Base-by-base conservation (phyloP, 1,139 yeast species). In the Candida neerlandica region DNA sequence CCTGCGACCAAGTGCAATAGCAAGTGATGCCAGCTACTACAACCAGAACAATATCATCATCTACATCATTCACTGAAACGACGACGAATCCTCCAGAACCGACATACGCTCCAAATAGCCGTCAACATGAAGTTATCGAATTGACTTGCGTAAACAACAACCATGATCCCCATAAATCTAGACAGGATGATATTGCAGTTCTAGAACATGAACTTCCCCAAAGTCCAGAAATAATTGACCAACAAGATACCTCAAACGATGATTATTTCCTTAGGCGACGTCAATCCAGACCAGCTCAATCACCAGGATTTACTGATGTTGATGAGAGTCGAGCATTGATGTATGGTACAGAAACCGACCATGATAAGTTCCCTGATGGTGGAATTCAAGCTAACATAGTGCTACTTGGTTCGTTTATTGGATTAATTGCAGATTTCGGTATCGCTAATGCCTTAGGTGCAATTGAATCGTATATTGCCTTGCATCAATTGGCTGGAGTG, bases 391-490 rank as follows among this genome's bases (percentile, higher is more conserved):
- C 88, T 1, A 80, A 86, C 76, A 52, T 73, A 6, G 86, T 82
- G 0, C 82, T 86, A 0, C 64, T 83, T 6, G 90, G 90, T 1
- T 77, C 86, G 1, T 82, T 82, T 64, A 65, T 81, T 47, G 84
- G 88, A 1, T 67, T 81, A 41, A 67, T 80, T 14, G 78, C 81
- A n/a, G 77, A 78, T n/a, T 84, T 86, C 62, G 90, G 90, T 2
- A 63, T 85, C 34, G 73, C 80, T 52, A 84, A 84, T 56, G 64
- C 85, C 5, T 66, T 79, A 33, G 89, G 89, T 41, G 84, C 83
- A 12, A 73, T 84, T 26, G 86, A 85, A 61, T 77, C 85, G 2
- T 83, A 82, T 60, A 71, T 84, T 4, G 62, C 78, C 7, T 63
- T 69, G 45, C 73, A 84, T 58, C 86, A 82, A 58, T 68, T 85